These are phyloP conservation scores for Calonectria ilicicola DNA, from an alignment of 2,329 filamentous ascomycete genomes.

Conservation along the genomic window DNA sequence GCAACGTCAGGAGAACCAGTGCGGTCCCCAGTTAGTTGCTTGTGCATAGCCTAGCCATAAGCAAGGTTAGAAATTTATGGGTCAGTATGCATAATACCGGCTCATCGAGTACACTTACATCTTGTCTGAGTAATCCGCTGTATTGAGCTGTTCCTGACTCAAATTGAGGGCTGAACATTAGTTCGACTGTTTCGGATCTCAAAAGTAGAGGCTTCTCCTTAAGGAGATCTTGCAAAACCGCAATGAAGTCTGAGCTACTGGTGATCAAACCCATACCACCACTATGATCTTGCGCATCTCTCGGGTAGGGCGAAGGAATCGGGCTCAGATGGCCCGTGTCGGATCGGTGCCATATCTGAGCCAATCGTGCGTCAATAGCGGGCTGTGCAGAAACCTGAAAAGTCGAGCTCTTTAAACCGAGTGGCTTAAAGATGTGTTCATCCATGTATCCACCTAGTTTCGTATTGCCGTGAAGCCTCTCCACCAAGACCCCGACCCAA, in stretches of 20 bases:
- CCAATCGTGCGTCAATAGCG: not conserved
- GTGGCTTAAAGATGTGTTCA: conserved; percentile 5
- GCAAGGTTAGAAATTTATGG: not conserved
- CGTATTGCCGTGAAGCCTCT: conserved; percentile 8
- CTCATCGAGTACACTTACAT: not conserved
- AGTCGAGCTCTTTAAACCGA: conserved; percentile 6
- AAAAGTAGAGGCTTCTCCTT: conserved; percentile 2
- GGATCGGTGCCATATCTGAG: conserved; percentile 14
- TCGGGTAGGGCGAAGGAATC: conserved; percentile 17
- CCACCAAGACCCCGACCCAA: conserved; percentile 16
- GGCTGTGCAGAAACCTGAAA: not conserved
- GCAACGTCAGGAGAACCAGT: not conserved
- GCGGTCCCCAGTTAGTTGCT: conserved; percentile 13
- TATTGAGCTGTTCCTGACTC: not conserved
- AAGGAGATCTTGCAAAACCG: not conserved
- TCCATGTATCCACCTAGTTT: conserved; percentile 10
- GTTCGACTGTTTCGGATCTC: not conserved
- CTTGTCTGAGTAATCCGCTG: conserved; percentile 5
- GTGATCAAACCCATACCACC: conserved; percentile 18
- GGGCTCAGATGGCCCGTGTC: not conserved
- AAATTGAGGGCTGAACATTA: conserved; percentile 13
- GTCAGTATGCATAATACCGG: not conserved
- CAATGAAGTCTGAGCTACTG: conserved; percentile 9
- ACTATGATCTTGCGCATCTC: conserved; percentile 9
- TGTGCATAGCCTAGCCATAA: conserved; percentile 2